Conservation (phyloP, 306 rosid species). For the Medicago arabica region DNA sequence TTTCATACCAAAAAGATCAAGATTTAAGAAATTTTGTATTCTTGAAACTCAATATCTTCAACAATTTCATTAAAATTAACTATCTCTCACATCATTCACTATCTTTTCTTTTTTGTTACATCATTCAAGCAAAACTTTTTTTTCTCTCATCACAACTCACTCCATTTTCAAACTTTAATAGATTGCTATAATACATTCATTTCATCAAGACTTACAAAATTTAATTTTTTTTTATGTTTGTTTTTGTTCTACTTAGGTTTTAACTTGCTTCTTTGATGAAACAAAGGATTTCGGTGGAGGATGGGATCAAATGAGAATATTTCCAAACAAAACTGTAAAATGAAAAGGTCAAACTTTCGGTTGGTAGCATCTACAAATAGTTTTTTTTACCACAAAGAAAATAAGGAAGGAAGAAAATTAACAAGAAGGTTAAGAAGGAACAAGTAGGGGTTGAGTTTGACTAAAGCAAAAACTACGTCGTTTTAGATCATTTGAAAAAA, state of each 20-base stretch:
- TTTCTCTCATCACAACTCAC: not conserved
- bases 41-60: slow-evolving; percentile 32
- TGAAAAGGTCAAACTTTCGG: slow-evolving; percentile 52
- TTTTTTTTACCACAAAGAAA: no score
- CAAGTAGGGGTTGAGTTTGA: no score
- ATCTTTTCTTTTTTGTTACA: slow-evolving; percentile 1
- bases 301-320: slow-evolving; percentile 52
- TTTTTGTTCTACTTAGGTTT: not conserved
- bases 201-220: not conserved
- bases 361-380: no score
- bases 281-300: slow-evolving; percentile 20
- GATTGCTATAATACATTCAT: slow-evolving; percentile 1
- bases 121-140: not conserved
- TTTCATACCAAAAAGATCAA: slow-evolving; percentile 43
- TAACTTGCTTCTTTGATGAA: slow-evolving; percentile 9
- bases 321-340: slow-evolving; percentile 38
- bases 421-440: no score
- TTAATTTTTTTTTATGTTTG: no score
- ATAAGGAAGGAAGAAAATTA: no score
- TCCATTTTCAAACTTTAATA: slow-evolving; percentile 3
- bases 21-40: slow-evolving; percentile 41
- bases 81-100: slow-evolving; percentile 32
- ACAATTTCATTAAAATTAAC: slow-evolving; percentile 18
- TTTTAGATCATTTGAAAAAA: no score
- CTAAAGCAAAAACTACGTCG: no score